Conservation (phyloP, 2,329 filamentous ascomycete species). For the Epicoccum nigrum region DNA sequence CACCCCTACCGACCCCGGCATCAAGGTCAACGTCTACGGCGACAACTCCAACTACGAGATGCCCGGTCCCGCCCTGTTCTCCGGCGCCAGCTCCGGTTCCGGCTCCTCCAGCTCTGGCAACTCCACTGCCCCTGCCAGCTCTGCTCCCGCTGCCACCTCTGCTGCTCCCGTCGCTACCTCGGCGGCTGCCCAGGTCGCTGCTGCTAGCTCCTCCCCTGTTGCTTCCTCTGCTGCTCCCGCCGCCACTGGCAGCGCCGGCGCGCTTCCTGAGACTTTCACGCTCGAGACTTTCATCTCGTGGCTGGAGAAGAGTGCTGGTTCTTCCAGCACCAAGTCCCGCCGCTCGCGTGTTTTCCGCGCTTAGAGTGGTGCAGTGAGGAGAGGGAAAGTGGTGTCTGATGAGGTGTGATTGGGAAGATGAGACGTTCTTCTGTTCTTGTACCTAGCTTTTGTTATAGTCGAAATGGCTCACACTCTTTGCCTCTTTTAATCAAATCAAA, state of each 20-base stretch:
- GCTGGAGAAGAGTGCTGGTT: slow-evolving; percentile 30
- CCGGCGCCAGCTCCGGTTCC: slow-evolving; percentile 26
- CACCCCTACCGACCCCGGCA: slow-evolving; percentile 62
- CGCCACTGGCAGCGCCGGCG: slow-evolving; percentile 12
- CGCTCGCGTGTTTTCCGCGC: slow-evolving; percentile 26
- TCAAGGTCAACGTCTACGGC: slow-evolving; percentile 65
- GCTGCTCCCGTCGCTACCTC: slow-evolving; percentile 13
- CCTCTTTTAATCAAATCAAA: background rate
- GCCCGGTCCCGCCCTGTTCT: slow-evolving; percentile 56
- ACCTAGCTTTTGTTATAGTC: slow-evolving; percentile 16
- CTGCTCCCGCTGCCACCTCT: slow-evolving; percentile 7
- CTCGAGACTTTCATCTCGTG: slow-evolving; percentile 32
- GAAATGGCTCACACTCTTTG: slow-evolving; percentile 10
- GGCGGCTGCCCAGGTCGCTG: background rate
- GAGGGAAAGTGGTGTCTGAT: background rate
- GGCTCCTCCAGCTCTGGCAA: slow-evolving; percentile 8
- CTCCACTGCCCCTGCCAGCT: slow-evolving; percentile 15
- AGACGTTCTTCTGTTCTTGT: slow-evolving; percentile 27
- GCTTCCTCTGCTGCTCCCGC: slow-evolving; percentile 15
- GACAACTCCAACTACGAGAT: slow-evolving; percentile 53
- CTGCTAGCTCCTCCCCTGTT: background rate
- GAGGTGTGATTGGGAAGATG: background rate
- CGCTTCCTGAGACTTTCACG: slow-evolving; percentile 26
- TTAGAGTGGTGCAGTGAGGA: slow-evolving; percentile 4
- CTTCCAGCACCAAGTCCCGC: slow-evolving; percentile 28